Evolutionary conservation across 202 grass and related monocot genomes (phyloP).

Genomic region (Schoenoplectus triqueter): DNA sequence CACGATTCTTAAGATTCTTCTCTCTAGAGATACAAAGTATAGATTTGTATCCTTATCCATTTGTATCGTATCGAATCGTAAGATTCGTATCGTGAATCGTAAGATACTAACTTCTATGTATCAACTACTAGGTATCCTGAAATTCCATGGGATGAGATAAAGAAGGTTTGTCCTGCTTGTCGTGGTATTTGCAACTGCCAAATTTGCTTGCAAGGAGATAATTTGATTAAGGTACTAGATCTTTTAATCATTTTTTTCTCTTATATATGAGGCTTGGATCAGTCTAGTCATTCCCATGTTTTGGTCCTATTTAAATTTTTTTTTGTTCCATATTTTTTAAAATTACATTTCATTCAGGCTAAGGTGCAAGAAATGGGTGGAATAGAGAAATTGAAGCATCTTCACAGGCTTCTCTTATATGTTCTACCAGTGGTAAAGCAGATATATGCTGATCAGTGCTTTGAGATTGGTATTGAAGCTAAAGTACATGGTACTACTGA

Average conservation of each 20-base stretch:
- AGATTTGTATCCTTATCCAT: no score
- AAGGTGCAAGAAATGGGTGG: conserved; percentile 82
- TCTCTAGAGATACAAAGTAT: no score
- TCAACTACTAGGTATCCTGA: conserved; percentile 75
- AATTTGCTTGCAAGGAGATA: conserved; percentile 85
- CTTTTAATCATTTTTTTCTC: conserved; percentile 35
- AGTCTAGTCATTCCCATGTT: neutral
- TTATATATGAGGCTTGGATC: neutral
- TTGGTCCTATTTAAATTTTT: neutral
- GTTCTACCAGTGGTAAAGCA: conserved; percentile 87
- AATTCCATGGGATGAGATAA: conserved; percentile 70
- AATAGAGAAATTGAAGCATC: conserved; percentile 94
- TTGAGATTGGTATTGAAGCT: conserved; percentile 92
- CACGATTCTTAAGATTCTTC: no score
- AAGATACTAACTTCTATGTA: no score
- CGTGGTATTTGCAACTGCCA: conserved; percentile 95
- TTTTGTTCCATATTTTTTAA: neutral
- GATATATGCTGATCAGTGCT: conserved; percentile 78
- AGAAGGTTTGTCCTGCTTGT: conserved; percentile 88
- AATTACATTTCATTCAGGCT: conserved; percentile 54
- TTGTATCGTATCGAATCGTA: no score
- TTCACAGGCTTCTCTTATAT: conserved; percentile 81
- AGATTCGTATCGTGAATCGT: no score
- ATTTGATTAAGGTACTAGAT: conserved; percentile 77
- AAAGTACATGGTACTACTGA: conserved; percentile 64